A percentile compares a stretch with the other conserved stretches of the same genome.
Evolutionary conservation across 257 asterid species (phyloP).

Genomic region (Sherardia arvensis): DNA sequence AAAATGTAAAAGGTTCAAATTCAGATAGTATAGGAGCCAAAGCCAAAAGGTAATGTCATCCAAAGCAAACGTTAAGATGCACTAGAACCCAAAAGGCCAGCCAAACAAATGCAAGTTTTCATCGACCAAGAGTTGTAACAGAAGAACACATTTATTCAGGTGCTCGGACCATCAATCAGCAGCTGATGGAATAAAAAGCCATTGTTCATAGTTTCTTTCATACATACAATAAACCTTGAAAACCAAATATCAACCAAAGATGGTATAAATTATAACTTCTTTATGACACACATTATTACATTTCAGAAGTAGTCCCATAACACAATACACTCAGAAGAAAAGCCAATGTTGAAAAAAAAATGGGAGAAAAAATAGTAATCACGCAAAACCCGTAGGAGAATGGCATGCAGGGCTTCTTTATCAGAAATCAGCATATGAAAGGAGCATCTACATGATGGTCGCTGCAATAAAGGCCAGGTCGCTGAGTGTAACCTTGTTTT

Average conservation of each 20-base stretch:
- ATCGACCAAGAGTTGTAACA: neutral
- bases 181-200: neutral
- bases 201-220: neutral
- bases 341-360: neutral
- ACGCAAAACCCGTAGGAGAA: neutral
- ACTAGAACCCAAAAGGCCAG: no score
- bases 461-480: constrained; percentile 82
- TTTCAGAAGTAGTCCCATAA: neutral
- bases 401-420: neutral
- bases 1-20: no score
- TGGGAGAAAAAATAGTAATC: neutral
- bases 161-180: neutral
- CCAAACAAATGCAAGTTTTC: neutral
- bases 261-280: neutral
- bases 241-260: neutral
- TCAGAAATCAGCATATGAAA: constrained; percentile 43
- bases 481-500: constrained; percentile 84
- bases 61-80: no score
- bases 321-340: neutral
- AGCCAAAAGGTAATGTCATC: no score
- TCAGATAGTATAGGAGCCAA: no score
- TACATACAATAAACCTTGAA: neutral
- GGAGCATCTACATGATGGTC: constrained; percentile 72
- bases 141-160: neutral
- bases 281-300: neutral